Percentiles rank a stretch among this genome's conserved stretches.
Evolutionary conservation across 176 grass and related monocot genomes (phyloP).

Genomic region (Guadua angustifolia): DNA sequence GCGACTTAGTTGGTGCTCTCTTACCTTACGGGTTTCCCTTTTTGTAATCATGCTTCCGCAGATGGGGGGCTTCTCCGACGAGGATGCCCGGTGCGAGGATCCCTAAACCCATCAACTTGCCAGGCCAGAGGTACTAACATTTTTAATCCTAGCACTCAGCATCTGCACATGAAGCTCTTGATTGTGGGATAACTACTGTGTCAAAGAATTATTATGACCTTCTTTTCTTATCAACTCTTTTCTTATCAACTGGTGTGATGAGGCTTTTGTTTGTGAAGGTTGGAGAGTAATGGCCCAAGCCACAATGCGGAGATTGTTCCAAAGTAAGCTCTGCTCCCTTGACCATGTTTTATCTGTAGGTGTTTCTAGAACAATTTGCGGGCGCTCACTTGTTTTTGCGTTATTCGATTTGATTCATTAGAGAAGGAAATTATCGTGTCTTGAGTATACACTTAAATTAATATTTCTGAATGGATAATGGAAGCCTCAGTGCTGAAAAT

Average conservation of each 20-base stretch:
- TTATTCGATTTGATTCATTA: neutral
- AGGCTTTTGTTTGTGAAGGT: conserved; percentile 51
- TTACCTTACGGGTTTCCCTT: neutral
- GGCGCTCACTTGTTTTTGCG: neutral
- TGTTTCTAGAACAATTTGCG: neutral
- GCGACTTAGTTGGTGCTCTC: neutral
- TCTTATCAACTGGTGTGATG: conserved; percentile 2
- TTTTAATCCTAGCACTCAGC: neutral
- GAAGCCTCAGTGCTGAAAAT: neutral
- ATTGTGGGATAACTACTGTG: neutral
- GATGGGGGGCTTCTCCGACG: conserved; percentile 48
- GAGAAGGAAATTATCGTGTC: neutral
- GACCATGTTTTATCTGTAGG: neutral
- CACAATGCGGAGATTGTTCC: conserved; percentile 60
- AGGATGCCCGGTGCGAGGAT: conserved; percentile 54
- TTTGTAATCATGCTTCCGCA: conserved; percentile 9
- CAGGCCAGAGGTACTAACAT: conserved; percentile 45
- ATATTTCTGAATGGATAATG: neutral
- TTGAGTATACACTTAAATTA: neutral
- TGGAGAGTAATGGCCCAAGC: conserved; percentile 55
- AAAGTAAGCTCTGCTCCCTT: conserved; percentile 22
- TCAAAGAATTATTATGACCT: neutral
- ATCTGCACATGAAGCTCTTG: neutral
- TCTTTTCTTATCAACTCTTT: neutral
- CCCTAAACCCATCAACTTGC: conserved; percentile 51